These are phyloP conservation scores for Parasarocladium wereldwijsianum DNA, from an alignment of 2,329 filamentous ascomycete species.

Conservation along the genomic window DNA sequence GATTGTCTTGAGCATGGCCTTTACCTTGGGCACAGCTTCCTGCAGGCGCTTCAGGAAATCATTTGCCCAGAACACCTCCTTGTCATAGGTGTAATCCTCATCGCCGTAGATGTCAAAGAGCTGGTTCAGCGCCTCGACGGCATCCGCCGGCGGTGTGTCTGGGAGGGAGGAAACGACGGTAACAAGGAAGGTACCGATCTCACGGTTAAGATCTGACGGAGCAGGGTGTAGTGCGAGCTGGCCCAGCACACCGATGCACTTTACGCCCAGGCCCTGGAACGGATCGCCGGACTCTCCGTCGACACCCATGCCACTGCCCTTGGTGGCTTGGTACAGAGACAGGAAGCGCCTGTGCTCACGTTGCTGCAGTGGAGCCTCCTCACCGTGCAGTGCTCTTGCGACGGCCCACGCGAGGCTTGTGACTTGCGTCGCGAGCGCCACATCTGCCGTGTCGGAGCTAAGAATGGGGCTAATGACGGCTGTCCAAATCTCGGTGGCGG, in stretches of 20 bases:
- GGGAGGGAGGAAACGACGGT: slow-evolving; percentile 37
- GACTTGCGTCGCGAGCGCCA: slow-evolving; percentile 45
- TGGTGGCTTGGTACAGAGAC: slow-evolving; percentile 46
- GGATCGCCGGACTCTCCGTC: slow-evolving; percentile 26
- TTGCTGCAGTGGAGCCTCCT: slow-evolving; percentile 29
- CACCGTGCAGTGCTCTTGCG: slow-evolving; percentile 35
- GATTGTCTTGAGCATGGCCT: slow-evolving; percentile 41
- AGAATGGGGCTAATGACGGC: slow-evolving; percentile 41
- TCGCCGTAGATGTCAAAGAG: slow-evolving; percentile 54
- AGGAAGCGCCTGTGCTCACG: slow-evolving; percentile 50
- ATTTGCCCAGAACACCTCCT: slow-evolving; percentile 48
- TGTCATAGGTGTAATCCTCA: slow-evolving; percentile 41
- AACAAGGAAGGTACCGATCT: slow-evolving; percentile 49
- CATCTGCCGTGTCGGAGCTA: slow-evolving; percentile 44
- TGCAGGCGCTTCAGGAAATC: slow-evolving; percentile 45
- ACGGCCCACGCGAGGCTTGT: slow-evolving; percentile 54
- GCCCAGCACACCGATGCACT: slow-evolving; percentile 52
- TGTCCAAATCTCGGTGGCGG: slow-evolving; percentile 41
- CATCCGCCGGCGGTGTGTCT: slow-evolving; percentile 38
- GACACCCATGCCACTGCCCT: slow-evolving; percentile 13
- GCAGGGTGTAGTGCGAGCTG: slow-evolving; percentile 43
- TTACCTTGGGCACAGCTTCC: slow-evolving; percentile 35
- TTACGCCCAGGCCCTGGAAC: slow-evolving; percentile 48
- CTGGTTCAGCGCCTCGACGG: slow-evolving; percentile 50
- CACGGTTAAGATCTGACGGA: slow-evolving; percentile 38